phyloP scores from a whole-genome alignment of 805 yeast genomes.

The Pichia californica region DNA sequence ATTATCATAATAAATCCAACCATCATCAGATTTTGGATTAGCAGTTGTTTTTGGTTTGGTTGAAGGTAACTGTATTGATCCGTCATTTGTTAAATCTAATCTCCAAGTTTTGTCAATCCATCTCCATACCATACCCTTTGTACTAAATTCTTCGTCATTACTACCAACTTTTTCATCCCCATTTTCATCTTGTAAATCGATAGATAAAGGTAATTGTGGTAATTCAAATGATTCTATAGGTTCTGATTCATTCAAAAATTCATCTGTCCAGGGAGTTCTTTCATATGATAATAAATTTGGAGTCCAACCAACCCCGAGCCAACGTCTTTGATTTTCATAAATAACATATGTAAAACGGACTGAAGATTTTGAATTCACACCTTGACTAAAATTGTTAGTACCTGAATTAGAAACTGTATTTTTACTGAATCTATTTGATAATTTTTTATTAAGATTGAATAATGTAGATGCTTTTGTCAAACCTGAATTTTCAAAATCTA shows the following conservation, averaged over 20 bases:
- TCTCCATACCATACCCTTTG: slow-evolving; percentile 73
- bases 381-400: slow-evolving; percentile 1
- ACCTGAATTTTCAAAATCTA: slow-evolving; percentile 51
- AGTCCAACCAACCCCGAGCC: slow-evolving; percentile 99
- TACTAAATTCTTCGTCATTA: slow-evolving; percentile 36
- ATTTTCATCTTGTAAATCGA: slow-evolving; percentile 7
- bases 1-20: slow-evolving; percentile 83
- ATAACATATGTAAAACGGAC: slow-evolving; percentile 87
- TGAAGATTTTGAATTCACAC: slow-evolving; percentile 25
- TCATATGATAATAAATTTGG: slow-evolving; percentile 85
- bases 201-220: slow-evolving; percentile 49
- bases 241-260: slow-evolving; percentile 79
- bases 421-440: slow-evolving; percentile 31
- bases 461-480: slow-evolving; percentile 30
- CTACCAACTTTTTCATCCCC: neutral
- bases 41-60: slow-evolving; percentile 55
- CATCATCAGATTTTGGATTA: slow-evolving; percentile 74
- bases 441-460: slow-evolving; percentile 47
- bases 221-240: slow-evolving; percentile 71
- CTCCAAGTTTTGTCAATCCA: slow-evolving; percentile 96
- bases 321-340: slow-evolving; percentile 91
- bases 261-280: slow-evolving; percentile 96
- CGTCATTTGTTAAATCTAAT: slow-evolving; percentile 82
- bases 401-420: slow-evolving; percentile 13
- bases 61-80: slow-evolving; percentile 66